Evolutionary conservation across 1,284 basidiomycete species (phyloP).

Genomic region (Trichosporon sp.): DNA sequence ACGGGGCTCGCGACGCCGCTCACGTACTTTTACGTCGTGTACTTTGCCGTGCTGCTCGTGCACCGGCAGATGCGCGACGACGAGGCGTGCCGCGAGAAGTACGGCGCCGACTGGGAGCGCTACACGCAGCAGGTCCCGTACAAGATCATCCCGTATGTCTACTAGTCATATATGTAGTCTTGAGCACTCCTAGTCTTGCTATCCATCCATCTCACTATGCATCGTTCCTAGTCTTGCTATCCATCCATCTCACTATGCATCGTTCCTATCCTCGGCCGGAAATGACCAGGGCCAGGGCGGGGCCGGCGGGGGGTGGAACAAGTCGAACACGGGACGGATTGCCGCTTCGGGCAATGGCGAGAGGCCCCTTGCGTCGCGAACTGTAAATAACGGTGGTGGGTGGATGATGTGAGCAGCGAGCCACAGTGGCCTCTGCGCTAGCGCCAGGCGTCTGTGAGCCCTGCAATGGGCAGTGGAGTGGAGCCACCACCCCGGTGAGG

Average conservation of each 20-base stretch:
- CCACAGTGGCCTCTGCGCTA: too few relatives aligned
- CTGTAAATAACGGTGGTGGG: not conserved
- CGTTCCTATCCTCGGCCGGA: too few relatives aligned
- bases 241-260: too few relatives aligned
- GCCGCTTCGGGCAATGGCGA: too few relatives aligned
- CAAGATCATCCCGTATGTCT: conserved; percentile 79
- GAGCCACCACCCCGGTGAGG: not conserved
- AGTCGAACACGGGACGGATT: not conserved
- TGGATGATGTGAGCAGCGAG: too few relatives aligned
- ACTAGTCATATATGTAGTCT: conserved; percentile 18
- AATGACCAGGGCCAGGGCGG: too few relatives aligned
- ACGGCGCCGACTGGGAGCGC: conserved; percentile 78
- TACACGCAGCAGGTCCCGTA: conserved; percentile 76
- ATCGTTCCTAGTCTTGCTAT: too few relatives aligned
- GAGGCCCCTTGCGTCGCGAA: not conserved
- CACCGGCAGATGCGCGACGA: conserved; percentile 91
- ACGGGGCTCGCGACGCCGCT: conserved; percentile 87
- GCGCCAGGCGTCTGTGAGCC: not conserved
- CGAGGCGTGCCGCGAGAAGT: conserved; percentile 84
- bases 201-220: not conserved
- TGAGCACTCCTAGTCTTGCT: not conserved
- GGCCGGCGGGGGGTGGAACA: too few relatives aligned
- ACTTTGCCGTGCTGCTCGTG: conserved; percentile 83
- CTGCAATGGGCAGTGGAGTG: not conserved
- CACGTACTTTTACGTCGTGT: conserved; percentile 91